These are phyloP conservation scores for Pseudogymnoascus pannorum DNA, from an alignment of 2,329 filamentous ascomycete genomes.

Conservation along the genomic window DNA sequence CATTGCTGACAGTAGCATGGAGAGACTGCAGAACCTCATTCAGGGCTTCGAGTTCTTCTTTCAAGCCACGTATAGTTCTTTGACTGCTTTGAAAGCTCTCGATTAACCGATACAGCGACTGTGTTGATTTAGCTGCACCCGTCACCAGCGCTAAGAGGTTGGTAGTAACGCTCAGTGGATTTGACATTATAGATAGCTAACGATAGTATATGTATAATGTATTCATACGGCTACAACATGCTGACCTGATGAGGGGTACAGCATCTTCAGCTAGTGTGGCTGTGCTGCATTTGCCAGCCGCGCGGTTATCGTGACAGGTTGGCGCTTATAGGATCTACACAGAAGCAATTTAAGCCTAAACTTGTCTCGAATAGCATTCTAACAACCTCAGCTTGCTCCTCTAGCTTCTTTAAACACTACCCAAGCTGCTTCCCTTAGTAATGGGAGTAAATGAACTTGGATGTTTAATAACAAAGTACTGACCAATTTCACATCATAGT, in stretches of 20 bases:
- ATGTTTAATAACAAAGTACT: not conserved
- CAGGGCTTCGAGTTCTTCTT: not conserved
- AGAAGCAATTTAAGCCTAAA: too few species aligned
- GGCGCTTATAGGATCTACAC: not conserved
- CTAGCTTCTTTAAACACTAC: not conserved
- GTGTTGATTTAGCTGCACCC: not conserved
- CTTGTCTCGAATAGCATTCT: not conserved
- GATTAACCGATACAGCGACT: not conserved
- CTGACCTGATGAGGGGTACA: not conserved
- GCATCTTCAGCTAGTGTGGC: not conserved
- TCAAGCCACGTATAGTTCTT: not conserved
- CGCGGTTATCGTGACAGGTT: not conserved
- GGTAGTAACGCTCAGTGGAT: not conserved
- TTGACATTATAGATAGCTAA: not conserved
- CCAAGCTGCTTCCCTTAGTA: not conserved
- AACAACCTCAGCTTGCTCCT: not conserved
- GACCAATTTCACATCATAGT: not conserved
- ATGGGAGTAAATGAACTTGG: not conserved
- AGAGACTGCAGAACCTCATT: not conserved
- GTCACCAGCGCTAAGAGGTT: not conserved
- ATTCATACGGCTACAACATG: not conserved
- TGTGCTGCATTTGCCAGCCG: not conserved
- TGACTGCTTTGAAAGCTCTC: not conserved
- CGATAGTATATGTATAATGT: not conserved
- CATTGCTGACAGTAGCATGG: not conserved